Conservation (phyloP, 305 asterid genomes). For the Stenogyne calaminthoides region DNA sequence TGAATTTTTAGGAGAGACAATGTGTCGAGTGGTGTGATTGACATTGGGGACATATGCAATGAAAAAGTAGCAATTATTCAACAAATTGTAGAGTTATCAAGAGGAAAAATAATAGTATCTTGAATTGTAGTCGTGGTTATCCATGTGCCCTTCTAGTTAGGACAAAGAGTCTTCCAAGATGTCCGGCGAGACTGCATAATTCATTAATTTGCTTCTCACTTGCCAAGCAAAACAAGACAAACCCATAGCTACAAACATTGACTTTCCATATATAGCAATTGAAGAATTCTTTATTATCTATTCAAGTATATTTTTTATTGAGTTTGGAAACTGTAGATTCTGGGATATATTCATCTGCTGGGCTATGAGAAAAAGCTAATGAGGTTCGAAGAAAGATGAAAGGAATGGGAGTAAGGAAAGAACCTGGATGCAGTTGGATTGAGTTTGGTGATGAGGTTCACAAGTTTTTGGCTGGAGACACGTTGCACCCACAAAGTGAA, state of each 20-base stretch:
- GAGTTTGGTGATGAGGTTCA: conserved; percentile 67
- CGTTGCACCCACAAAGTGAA: conserved; percentile 60
- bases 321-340: too few species aligned
- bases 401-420: conserved; percentile 65
- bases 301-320: too few species aligned
- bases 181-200: neutral
- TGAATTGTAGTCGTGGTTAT: neutral
- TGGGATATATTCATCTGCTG: conserved; percentile 57
- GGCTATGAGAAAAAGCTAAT: conserved; percentile 64
- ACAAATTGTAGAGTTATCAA: neutral
- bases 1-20: neutral
- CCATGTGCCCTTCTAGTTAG: neutral
- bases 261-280: too few species aligned
- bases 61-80: neutral
- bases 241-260: neutral
- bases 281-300: too few species aligned
- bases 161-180: neutral
- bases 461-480: conserved; percentile 76
- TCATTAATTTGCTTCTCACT: neutral
- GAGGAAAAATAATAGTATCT: neutral
- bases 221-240: neutral
- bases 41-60: neutral
- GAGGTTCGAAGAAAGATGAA: conserved; percentile 65
- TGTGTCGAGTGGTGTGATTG: neutral
- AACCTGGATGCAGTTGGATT: conserved; percentile 90